phyloP scores from a whole-genome alignment of 257 asterid genomes.

The Petrea volubilis region DNA sequence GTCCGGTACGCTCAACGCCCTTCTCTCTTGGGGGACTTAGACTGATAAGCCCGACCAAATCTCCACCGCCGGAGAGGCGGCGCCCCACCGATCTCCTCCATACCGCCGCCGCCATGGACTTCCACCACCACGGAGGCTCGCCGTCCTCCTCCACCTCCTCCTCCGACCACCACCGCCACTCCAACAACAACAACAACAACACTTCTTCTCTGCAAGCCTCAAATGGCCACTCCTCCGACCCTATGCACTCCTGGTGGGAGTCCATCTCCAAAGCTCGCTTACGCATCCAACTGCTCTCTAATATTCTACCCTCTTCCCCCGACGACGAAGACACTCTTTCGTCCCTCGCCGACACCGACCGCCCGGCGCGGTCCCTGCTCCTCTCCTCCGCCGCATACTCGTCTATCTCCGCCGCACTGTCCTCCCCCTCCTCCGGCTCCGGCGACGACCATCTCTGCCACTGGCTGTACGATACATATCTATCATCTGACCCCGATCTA shows the following conservation, averaged over 20 bases:
- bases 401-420: slow-evolving; percentile 55
- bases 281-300: slow-evolving; percentile 79
- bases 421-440: slow-evolving; percentile 63
- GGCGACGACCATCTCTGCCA: slow-evolving; percentile 81
- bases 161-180: slow-evolving; percentile 40
- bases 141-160: slow-evolving; percentile 68
- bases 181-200: slow-evolving; percentile 34
- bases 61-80: slow-evolving; percentile 23
- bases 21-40: neutral
- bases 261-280: slow-evolving; percentile 96
- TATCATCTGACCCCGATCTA: slow-evolving; percentile 71
- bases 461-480: slow-evolving; percentile 93
- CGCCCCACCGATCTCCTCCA: slow-evolving; percentile 10
- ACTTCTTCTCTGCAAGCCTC: slow-evolving; percentile 17
- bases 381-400: slow-evolving; percentile 73
- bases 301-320: slow-evolving; percentile 48
- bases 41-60: neutral
- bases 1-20: neutral
- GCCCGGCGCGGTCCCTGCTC: slow-evolving; percentile 90
- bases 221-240: slow-evolving; percentile 51
- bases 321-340: slow-evolving; percentile 42
- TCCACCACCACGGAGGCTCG: slow-evolving; percentile 61
- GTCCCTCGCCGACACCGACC: slow-evolving; percentile 85
- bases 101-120: slow-evolving; percentile 52
- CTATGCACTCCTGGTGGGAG: slow-evolving; percentile 96